Evolutionary conservation across 169 alveolate species (phyloP), one percentile per base, ranked within the genome.

Genomic region (Plasmodium yoelii): DNA sequence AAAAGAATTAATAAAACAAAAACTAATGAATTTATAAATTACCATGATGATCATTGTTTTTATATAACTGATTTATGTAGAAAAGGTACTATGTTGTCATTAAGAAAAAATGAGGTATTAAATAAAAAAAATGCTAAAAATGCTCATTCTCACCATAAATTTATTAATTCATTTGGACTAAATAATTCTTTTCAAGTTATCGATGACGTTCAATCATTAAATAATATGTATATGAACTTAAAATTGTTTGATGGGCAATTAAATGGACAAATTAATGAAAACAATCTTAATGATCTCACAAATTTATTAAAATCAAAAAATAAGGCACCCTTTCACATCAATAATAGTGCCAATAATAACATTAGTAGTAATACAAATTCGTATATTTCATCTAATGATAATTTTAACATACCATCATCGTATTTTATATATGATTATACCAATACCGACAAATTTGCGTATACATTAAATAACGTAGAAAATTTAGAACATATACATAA

Each of bases 11-110:
- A 77, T 46, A 77, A 69, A 64, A 77, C 24, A 77, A 77, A 57
- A 77, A 64, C 57, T 9, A 64, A 65, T 57, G 70, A 64, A 7
- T 65, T 63, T 64, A 24, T 77, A 39, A 67, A 77, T 56, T 47
- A 55, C 28, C 80, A 67, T 47, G 88, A 77, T 68, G 88, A 77
- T 1, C 53, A 77, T 15, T 77, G 88, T 19, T 77, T 77, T 77
- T 77, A 77, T 57, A 77, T 77, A 34, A 77, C 88, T n/a, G 88
- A 77, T 77, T 42, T 77, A 44, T 77, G 88, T 56, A 77, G 57
- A 64, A 77, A 77, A 57, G 88, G 88, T 15, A 77, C 88, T 5
- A 77, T 77, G 88, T 57, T 77, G 5, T 64, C 88, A 19, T 68
- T 77, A 46, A 77, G 65, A 26, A 77, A 44, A 68, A 77, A 77